Base-by-base conservation (phyloP, 116 monocot genomes). In the Dioscorea cayenensis region DNA sequence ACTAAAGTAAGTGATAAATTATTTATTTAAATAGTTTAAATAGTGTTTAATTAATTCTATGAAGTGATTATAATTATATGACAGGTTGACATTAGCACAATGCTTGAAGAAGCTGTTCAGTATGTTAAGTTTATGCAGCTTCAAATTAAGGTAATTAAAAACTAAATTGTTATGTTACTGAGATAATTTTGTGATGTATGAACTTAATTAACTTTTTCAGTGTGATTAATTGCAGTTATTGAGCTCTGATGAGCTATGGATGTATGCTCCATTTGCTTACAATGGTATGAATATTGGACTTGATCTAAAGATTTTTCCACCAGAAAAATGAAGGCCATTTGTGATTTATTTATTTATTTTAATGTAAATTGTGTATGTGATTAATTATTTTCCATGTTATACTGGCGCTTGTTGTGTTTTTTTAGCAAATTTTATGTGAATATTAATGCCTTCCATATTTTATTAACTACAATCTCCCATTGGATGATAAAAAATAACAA, bases 61-160 rank as follows among this genome's bases (percentile, higher is more conserved):
- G 5, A 55, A 55, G 14, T 55, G 16, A 5, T 55, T 16, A 18
- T 2, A 55, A 14, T 4, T 36, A 61, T 68, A 1, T 55, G 61
- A 49, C 83, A 93, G 92, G 93, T 94, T 21, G 93, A 94, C 65
- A 87, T 94, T 51, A 89, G 93, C 85, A 94, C 93, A 61, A 94
- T 94, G 93, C 87, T 94, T 60, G 93, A 94, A 76, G 90, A 89
- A 52, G 90, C 93, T 64, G 87, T 94, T 37, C 79, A 90, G 63
- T 94, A 94, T 78, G 93, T 94, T 19, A 94, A 89, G 76, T 90
- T 94, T 78, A 64, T 94, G 75, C 93, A 94, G 70, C 79, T 94
- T 66, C 93, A 94, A 69, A 94, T 94, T 36, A 94, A 94, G 90
- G 94, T 94, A 77, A 83, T 7, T 43, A 43, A 43, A 43, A 43